Conservation (phyloP, 163 green algal species). For the Scenedesmus sp. region DNA sequence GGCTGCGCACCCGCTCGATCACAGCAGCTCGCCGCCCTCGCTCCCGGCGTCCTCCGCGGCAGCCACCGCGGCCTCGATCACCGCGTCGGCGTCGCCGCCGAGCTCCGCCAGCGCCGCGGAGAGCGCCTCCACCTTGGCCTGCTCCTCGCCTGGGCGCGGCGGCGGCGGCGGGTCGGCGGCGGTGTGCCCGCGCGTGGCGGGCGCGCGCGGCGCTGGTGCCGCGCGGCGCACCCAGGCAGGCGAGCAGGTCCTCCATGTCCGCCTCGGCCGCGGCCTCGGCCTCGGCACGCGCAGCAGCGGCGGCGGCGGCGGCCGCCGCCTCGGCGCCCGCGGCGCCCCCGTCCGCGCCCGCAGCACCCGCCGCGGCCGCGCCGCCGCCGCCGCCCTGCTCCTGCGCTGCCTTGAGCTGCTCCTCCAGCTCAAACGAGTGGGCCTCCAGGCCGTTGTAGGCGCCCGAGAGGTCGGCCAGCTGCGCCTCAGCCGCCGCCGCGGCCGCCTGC, state of each 20-base stretch:
- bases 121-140: constrained; percentile 34
- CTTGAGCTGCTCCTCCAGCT: constrained; percentile 69
- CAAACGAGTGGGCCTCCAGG: constrained; percentile 77
- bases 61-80: constrained; percentile 15
- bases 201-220: too few relatives aligned
- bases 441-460: constrained; percentile 80
- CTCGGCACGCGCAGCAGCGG: constrained; percentile 36
- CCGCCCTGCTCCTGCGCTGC: constrained; percentile 4
- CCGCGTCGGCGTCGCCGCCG: constrained; percentile 24
- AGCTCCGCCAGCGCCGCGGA: constrained; percentile 33
- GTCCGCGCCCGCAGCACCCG: not conserved
- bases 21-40: constrained; percentile 13
- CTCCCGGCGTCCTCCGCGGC: not conserved
- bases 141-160: constrained; percentile 46
- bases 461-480: constrained; percentile 71
- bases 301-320: too few relatives aligned
- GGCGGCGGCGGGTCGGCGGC: constrained; percentile 15
- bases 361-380: not conserved
- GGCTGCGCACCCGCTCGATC: not conserved
- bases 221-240: constrained; percentile 77
- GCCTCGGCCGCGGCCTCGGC: constrained; percentile 68
- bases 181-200: constrained; percentile 54
- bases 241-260: constrained; percentile 83
- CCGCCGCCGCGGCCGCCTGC: constrained; percentile 46
- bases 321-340: constrained; percentile 26